Percentiles rank a stretch among this genome's conserved stretches.
phyloP scores from a whole-genome alignment of 108 stramenopile genomes.

The Poteriospumella lacustris region DNA sequence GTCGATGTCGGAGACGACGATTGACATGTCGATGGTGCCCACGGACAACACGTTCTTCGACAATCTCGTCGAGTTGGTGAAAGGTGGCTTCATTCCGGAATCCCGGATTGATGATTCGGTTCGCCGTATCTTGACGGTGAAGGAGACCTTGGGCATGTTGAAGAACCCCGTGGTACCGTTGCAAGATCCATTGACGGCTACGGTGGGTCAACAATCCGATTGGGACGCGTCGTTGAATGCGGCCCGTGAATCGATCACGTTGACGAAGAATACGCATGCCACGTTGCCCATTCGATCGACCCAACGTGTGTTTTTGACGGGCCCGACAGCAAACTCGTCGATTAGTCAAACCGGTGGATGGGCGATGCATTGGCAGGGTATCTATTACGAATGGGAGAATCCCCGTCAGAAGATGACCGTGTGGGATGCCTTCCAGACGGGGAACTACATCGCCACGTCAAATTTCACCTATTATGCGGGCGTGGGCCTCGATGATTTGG shows the following conservation, averaged over 20 bases:
- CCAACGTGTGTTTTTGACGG: slow-evolving; percentile 63
- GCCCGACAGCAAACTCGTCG: slow-evolving; percentile 64
- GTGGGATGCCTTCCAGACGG: background rate
- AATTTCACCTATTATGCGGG: background rate
- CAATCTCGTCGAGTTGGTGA: slow-evolving; percentile 35
- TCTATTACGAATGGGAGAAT: slow-evolving; percentile 21
- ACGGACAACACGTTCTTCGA: slow-evolving; percentile 48
- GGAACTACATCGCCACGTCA: background rate
- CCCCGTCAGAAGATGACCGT: slow-evolving; percentile 26
- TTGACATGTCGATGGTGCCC: slow-evolving; percentile 73
- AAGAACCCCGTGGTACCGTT: slow-evolving; percentile 47
- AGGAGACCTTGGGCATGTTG: slow-evolving; percentile 64
- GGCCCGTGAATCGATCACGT: slow-evolving; percentile 58
- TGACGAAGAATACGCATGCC: slow-evolving; percentile 59
- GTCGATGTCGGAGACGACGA: slow-evolving; percentile 59
- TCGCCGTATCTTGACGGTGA: slow-evolving; percentile 59
- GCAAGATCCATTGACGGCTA: slow-evolving; percentile 41
- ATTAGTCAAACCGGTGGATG: slow-evolving; percentile 63
- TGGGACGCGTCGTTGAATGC: slow-evolving; percentile 51
- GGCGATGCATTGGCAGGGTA: slow-evolving; percentile 76
- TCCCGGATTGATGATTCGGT: slow-evolving; percentile 56
- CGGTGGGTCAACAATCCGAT: slow-evolving; percentile 39
- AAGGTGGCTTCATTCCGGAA: slow-evolving; percentile 30
- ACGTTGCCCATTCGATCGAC: slow-evolving; percentile 42
- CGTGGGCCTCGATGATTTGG: background rate